These are phyloP conservation scores for Gaultheria prostrata DNA, from an alignment of 148 eudicot genomes.

Conservation along the genomic window DNA sequence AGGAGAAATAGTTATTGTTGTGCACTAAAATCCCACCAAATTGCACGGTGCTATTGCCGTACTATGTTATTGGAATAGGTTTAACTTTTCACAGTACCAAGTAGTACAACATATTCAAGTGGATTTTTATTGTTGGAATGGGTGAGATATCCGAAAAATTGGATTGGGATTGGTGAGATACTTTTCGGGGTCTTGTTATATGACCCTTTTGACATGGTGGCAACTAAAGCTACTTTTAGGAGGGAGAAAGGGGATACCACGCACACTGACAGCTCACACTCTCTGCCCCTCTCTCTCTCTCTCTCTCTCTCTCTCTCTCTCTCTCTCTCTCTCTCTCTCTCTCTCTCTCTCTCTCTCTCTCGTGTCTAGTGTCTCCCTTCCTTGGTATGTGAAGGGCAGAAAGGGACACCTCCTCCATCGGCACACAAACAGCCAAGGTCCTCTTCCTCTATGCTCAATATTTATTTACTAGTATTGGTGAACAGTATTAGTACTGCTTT, in stretches of 20 bases:
- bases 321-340: neutral
- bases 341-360: neutral
- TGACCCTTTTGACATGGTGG: neutral
- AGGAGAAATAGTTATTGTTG: neutral
- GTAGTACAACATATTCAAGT: neutral
- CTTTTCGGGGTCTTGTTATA: neutral
- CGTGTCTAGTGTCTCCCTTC: no score
- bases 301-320: neutral
- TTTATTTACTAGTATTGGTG: no score
- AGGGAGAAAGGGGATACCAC: neutral
- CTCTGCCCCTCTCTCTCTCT: neutral
- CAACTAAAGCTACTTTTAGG: neutral
- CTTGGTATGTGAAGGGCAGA: neutral
- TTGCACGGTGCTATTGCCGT: neutral
- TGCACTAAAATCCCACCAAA: neutral
- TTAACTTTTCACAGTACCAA: neutral
- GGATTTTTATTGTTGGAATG: no score
- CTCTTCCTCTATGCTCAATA: neutral
- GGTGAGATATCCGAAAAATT: no score
- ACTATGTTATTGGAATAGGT: neutral
- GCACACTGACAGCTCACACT: neutral
- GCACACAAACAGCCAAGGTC: neutral
- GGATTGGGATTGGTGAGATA: neutral
- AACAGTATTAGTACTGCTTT: no score
- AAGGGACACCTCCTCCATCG: neutral